These are phyloP conservation scores for Zalaria sp. DNA, from an alignment of 2,329 filamentous ascomycete genomes.

Conservation along the genomic window DNA sequence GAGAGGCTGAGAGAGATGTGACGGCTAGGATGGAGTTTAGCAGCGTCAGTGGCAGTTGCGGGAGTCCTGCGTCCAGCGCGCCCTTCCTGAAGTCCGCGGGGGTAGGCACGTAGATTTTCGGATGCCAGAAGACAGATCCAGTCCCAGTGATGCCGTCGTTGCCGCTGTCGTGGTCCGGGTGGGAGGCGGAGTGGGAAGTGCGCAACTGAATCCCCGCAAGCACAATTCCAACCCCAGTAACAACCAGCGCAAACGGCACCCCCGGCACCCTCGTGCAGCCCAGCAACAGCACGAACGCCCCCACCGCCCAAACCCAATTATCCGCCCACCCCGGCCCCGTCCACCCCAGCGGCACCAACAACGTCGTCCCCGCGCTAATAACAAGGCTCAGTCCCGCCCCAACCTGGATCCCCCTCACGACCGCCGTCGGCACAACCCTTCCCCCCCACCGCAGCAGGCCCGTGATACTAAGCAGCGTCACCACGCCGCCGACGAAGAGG, in stretches of 20 bases:
- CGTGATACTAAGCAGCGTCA: slow-evolving; percentile 65
- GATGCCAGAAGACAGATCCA: slow-evolving; percentile 40
- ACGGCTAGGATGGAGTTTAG: slow-evolving; percentile 89
- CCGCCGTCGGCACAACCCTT: slow-evolving; percentile 63
- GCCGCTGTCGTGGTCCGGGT: slow-evolving; percentile 26
- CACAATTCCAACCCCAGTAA: slow-evolving; percentile 55
- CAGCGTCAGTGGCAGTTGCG: slow-evolving; percentile 80
- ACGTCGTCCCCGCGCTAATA: slow-evolving; percentile 56
- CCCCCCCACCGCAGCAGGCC: slow-evolving; percentile 65
- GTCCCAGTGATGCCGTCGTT: too few relatives aligned
- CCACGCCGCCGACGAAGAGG: slow-evolving; percentile 58
- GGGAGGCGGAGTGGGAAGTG: too few relatives aligned
- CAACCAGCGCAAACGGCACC: slow-evolving; percentile 64
- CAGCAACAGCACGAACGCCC: slow-evolving; percentile 58
- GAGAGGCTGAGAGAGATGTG: slow-evolving; percentile 60
- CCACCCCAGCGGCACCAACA: slow-evolving; percentile 60
- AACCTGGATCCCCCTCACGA: slow-evolving; percentile 90
- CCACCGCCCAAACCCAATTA: slow-evolving; percentile 64
- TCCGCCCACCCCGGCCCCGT: slow-evolving; percentile 51
- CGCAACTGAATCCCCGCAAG: slow-evolving; percentile 38
- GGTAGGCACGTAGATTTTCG: slow-evolving; percentile 35
- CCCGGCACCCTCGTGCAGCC: slow-evolving; percentile 48
- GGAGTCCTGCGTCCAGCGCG: slow-evolving; percentile 55
- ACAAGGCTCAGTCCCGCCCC: slow-evolving; percentile 77
- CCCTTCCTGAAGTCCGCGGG: slow-evolving; percentile 35